Evolutionary conservation across 208 protist genomes (phyloP).

Genomic region (Acanthamoeba castellanii): DNA sequence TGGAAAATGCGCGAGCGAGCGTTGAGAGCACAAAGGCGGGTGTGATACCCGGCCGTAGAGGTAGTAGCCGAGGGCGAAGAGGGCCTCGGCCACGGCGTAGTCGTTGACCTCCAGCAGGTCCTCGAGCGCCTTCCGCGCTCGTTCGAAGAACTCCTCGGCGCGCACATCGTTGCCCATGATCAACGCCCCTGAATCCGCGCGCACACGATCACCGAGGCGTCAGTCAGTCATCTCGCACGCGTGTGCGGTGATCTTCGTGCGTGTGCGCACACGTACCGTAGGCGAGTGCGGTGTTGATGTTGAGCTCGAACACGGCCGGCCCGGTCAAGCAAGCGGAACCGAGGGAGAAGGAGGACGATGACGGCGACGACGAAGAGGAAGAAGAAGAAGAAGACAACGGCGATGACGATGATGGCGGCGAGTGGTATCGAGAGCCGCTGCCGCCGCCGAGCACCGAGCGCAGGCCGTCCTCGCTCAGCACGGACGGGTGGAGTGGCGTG

Average conservation of each 20-base stretch:
- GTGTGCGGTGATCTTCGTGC: not conserved
- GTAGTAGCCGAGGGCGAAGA: conserved; percentile 45
- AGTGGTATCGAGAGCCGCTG: not conserved
- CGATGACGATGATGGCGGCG: not conserved
- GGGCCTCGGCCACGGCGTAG: conserved; percentile 46
- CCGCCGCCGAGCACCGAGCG: not conserved
- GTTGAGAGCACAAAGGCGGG: not conserved
- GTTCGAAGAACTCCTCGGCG: conserved; percentile 27
- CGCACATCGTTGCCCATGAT: not conserved
- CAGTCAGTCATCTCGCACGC: not conserved
- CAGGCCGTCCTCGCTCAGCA: conserved; percentile 30
- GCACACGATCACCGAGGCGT: not conserved
- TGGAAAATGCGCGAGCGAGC: not conserved
- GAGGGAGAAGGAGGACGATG: not conserved
- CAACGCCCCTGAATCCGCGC: not conserved
- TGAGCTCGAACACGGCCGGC: not conserved
- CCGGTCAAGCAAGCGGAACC: not conserved
- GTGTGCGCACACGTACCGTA: not conserved
- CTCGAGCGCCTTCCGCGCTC: not conserved
- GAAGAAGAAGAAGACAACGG: not conserved
- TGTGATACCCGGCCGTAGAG: conserved; percentile 37
- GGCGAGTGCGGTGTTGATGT: conserved; percentile 23
- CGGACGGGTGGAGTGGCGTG: conserved; percentile 25
- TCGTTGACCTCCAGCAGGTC: conserved; percentile 1
- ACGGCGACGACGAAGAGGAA: not conserved